A percentile compares a stretch with the other conserved stretches of the same genome.
These are phyloP conservation scores for Pseudoturritis turrita DNA, from an alignment of 345 rosid genomes.

Conservation along the genomic window DNA sequence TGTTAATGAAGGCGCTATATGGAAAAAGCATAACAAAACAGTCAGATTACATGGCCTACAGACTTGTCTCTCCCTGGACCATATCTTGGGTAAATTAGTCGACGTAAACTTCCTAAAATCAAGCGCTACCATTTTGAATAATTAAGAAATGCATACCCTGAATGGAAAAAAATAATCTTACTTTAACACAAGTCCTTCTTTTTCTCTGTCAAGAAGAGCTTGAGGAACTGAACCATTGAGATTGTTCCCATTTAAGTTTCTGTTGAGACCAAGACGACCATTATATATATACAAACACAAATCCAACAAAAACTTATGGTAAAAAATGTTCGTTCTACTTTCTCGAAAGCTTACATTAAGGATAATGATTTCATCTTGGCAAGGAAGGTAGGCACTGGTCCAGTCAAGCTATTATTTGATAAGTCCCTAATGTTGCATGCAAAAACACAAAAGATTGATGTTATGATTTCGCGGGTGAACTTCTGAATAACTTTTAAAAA, in stretches of 20 bases:
- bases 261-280: neutral
- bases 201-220: conserved; percentile 24
- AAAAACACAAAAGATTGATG: neutral
- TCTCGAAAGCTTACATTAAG: conserved; percentile 29
- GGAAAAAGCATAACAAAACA: too few species aligned
- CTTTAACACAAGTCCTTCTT: conserved; percentile 31
- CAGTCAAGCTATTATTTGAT: conserved; percentile 40
- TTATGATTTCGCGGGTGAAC: too few species aligned
- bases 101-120: too few species aligned
- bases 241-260: conserved; percentile 37
- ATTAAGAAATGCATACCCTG: neutral
- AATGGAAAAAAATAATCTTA: neutral
- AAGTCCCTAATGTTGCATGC: conserved; percentile 32
- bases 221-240: conserved; percentile 38
- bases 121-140: neutral
- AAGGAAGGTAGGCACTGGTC: conserved; percentile 39
- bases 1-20: neutral
- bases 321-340: neutral
- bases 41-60: too few species aligned
- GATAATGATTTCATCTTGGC: conserved; percentile 25
- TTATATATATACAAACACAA: neutral
- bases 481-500: too few species aligned
- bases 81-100: too few species aligned
- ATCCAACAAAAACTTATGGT: neutral
- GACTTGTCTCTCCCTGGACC: too few species aligned